phyloP scores from a whole-genome alignment of 176 grass and related monocot genomes.

The Lolium rigidum region DNA sequence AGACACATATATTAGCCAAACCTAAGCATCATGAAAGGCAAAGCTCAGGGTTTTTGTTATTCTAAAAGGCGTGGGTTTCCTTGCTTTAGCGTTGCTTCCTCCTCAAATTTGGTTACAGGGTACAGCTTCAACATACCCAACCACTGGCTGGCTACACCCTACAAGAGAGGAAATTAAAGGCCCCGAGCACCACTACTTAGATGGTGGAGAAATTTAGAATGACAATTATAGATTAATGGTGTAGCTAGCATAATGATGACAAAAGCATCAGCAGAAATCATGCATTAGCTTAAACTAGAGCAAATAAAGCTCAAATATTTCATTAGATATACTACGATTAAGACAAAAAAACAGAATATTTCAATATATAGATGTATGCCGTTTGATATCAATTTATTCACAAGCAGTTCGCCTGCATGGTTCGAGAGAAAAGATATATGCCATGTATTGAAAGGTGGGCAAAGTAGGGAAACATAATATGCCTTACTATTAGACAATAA shows the following conservation, averaged over 20 bases:
- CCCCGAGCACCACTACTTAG: constrained; percentile 25
- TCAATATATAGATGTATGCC: background rate
- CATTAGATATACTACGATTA: background rate
- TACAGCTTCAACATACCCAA: constrained; percentile 40
- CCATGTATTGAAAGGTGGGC: background rate
- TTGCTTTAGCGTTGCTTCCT: constrained; percentile 48
- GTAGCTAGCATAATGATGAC: background rate
- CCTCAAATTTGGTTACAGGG: constrained; percentile 25
- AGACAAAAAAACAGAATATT: background rate
- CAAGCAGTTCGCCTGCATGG: no score
- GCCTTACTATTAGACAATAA: no score
- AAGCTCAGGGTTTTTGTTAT: constrained; percentile 40
- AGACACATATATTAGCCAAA: constrained; percentile 34
- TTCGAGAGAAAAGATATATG: background rate
- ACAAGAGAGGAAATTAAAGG: background rate
- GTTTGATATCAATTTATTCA: no score
- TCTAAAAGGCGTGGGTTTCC: constrained; percentile 36
- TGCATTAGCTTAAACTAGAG: background rate
- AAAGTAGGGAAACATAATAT: no score
- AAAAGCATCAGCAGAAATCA: no score
- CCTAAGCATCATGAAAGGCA: constrained; percentile 49
- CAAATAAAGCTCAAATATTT: constrained; percentile 44
- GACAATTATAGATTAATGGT: background rate
- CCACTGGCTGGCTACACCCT: constrained; percentile 7
- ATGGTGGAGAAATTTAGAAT: constrained; percentile 14